A percentile compares a stretch with the other conserved stretches of the same genome.
These are phyloP conservation scores for Sporisorium scitamineum DNA, from an alignment of 1,284 basidiomycete genomes.

Conservation along the genomic window DNA sequence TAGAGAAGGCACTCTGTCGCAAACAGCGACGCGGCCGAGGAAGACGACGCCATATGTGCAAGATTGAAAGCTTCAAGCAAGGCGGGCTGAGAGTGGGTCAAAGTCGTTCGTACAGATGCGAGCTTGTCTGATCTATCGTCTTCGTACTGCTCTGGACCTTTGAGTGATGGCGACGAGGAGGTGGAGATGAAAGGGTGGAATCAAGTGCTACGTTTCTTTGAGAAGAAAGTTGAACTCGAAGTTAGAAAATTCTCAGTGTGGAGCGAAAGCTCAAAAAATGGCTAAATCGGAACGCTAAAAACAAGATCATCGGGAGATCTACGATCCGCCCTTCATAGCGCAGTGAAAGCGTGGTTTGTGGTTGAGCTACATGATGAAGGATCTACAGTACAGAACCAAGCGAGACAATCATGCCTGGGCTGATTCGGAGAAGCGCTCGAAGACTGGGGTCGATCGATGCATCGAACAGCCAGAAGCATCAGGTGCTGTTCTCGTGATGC, in stretches of 20 bases:
- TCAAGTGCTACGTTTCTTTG: neutral
- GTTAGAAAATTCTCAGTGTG: constrained; percentile 4
- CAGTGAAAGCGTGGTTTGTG: too few species aligned
- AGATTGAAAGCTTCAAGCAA: neutral
- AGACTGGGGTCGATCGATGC: too few species aligned
- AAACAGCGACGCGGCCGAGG: constrained; percentile 47
- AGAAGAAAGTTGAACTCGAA: constrained; percentile 2
- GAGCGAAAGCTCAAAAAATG: neutral
- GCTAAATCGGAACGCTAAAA: neutral
- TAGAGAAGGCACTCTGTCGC: constrained; percentile 56
- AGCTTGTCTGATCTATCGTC: too few species aligned
- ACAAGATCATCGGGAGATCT: neutral
- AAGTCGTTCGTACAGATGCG: neutral
- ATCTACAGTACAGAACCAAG: too few species aligned
- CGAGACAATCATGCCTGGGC: neutral
- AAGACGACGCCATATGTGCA: constrained; percentile 25
- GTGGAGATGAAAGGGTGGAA: neutral
- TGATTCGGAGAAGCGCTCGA: too few species aligned
- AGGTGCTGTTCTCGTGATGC: too few species aligned
- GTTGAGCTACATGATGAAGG: too few species aligned
- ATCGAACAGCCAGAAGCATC: too few species aligned
- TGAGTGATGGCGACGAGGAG: neutral
- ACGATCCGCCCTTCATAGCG: neutral
- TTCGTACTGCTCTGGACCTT: neutral
- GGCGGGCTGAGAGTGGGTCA: neutral